Base-by-base conservation (phyloP, 1,284 basidiomycete genomes). In the Phylloboletellus chloephorus region DNA sequence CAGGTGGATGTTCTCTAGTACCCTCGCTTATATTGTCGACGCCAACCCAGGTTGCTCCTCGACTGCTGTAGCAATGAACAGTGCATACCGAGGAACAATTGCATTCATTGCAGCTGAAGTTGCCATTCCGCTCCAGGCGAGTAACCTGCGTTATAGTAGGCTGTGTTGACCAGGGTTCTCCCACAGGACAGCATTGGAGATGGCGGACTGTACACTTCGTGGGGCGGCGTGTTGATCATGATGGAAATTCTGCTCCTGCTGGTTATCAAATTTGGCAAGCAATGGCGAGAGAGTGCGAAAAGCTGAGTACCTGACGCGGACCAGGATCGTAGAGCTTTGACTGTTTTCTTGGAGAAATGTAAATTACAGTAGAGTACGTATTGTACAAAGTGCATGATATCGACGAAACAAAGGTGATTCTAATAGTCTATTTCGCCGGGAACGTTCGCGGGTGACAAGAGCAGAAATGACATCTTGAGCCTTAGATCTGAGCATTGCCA, bases 1-100 rank as follows among this genome's bases (percentile, higher is more conserved):
- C 30, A 84, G 83, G 40, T 84, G 77, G 72, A 74, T 77, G 20
- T 87, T 83, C 56, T 65, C 78, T 2, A 82, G 77, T 43, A 80
- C 79, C 2, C 68, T 91, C 16, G 78, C 84, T 0, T 88, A 87
- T 54, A 74, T 88, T 38, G 81, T 88, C 6, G 88, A 91, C 54
- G 78, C 85, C 5, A 90, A 90, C 53, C 62, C 66, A 3, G 88
- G 88, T 3, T 73, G 83, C 5, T 83, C 83, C 0, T 81, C 82
- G 0, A 78, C 74, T 7, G 84, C 83, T 2, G 77, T 85, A 7
- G 82, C 87, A 1, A 63, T 67, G 15, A 91, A 91, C 55, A 84
- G 81, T 44, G 69, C 66, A 17, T 85, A 81, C 57, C 72, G 88
- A 23, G 86, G 88, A 1, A 29, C 78, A 2, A 66, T 73, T 3